Percentiles rank a stretch among this genome's conserved stretches.
Evolutionary conservation across 2,329 filamentous ascomycete genomes (phyloP).

Genomic region (Dactylella cylindrospora): DNA sequence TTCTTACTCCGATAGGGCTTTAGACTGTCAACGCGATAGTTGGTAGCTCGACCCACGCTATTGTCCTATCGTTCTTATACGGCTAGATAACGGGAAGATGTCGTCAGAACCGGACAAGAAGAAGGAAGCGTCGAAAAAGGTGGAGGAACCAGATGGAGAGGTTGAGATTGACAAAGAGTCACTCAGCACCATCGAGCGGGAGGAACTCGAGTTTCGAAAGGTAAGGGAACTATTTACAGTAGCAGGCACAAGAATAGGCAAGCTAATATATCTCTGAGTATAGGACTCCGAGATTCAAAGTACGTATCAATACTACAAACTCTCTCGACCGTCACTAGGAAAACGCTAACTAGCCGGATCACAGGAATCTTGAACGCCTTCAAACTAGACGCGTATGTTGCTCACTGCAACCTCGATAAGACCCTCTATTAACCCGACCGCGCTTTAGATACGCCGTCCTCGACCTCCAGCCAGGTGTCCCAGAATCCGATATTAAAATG

Average conservation of each 20-base stretch:
- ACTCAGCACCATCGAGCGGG: constrained; percentile 47
- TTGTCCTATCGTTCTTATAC: too few relatives aligned
- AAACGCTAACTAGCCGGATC: background rate
- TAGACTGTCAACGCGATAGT: too few relatives aligned
- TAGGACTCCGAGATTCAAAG: constrained; percentile 94
- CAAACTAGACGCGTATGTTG: constrained; percentile 67
- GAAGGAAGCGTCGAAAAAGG: constrained; percentile 30
- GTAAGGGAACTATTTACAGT: too few relatives aligned
- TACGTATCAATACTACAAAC: constrained; percentile 16
- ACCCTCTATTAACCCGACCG: constrained; percentile 29
- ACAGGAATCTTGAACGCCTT: constrained; percentile 79
- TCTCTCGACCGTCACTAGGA: constrained; percentile 38
- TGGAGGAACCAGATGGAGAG: constrained; percentile 32
- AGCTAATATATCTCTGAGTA: constrained; percentile 31
- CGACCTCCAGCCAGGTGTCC: constrained; percentile 89
- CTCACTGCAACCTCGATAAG: background rate
- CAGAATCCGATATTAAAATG: constrained; percentile 93
- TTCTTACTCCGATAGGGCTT: too few relatives aligned
- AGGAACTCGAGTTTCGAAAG: constrained; percentile 49
- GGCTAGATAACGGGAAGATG: too few relatives aligned
- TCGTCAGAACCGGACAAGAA: too few relatives aligned
- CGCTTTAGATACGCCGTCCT: constrained; percentile 77
- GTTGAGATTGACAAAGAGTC: constrained; percentile 48
- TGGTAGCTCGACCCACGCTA: too few relatives aligned
- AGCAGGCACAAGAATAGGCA: too few relatives aligned